phyloP scores from a whole-genome alignment of 305 asterid species.

The Fraxinus velutina region DNA sequence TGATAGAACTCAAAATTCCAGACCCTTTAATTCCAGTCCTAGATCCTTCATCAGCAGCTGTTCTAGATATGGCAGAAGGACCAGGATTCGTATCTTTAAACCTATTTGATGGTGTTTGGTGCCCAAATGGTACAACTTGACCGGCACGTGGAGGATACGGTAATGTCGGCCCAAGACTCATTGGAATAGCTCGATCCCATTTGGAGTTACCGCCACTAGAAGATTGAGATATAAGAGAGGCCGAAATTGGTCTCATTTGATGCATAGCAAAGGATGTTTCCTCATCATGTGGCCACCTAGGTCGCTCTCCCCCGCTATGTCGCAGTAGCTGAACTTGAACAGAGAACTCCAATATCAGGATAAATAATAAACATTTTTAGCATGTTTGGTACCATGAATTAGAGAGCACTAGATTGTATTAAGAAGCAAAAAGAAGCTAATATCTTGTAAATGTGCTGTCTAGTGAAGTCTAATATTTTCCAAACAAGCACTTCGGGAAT shows the following conservation, averaged over 20 bases:
- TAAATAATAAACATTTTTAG: conserved; percentile 20
- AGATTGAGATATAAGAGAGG: conserved; percentile 53
- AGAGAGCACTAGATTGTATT: neutral
- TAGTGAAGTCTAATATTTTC: neutral
- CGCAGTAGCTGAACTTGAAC: conserved; percentile 64
- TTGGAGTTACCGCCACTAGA: conserved; percentile 50
- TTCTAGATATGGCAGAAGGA: conserved; percentile 54
- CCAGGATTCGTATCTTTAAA: conserved; percentile 57
- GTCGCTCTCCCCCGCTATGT: conserved; percentile 64
- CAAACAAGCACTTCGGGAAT: neutral
- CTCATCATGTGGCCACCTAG: conserved; percentile 50
- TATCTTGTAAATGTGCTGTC: neutral
- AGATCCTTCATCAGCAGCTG: conserved; percentile 98
- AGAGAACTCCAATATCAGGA: conserved; percentile 33
- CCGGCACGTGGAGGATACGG: conserved; percentile 69
- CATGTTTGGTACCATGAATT: neutral
- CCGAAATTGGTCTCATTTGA: conserved; percentile 53
- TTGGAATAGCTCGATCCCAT: conserved; percentile 47
- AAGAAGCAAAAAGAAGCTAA: neutral
- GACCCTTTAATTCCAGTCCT: conserved; percentile 91
- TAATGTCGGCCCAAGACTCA: conserved; percentile 46
- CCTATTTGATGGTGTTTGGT: conserved; percentile 54
- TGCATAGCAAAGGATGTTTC: conserved; percentile 53
- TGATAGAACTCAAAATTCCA: conserved; percentile 60
- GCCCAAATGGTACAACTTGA: conserved; percentile 60